Evolutionary conservation across 2,329 filamentous ascomycete species (phyloP).

Genomic region (Hypomyces rosellus): DNA sequence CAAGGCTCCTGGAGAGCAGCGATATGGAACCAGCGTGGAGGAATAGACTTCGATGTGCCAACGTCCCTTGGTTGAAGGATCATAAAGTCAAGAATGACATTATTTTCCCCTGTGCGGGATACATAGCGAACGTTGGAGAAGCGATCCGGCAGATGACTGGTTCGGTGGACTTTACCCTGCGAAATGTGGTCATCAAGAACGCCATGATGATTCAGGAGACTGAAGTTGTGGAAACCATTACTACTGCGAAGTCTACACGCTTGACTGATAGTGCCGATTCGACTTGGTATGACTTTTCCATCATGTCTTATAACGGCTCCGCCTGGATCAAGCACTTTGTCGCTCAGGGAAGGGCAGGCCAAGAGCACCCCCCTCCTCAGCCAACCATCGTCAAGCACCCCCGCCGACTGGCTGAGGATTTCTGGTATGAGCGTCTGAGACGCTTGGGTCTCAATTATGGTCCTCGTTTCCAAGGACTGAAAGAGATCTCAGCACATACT

Average conservation of each 20-base stretch:
- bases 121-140: constrained; percentile 37
- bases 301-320: constrained; percentile 10
- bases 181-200: constrained; percentile 10
- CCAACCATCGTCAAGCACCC: neutral
- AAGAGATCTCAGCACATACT: constrained; percentile 9
- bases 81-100: constrained; percentile 34
- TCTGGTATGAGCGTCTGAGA: constrained; percentile 6
- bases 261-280: constrained; percentile 10
- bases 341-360: constrained; percentile 5
- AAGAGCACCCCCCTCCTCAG: neutral
- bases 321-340: constrained; percentile 10
- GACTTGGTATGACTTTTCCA: constrained; percentile 13
- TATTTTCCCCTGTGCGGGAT: constrained; percentile 38
- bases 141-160: constrained; percentile 23
- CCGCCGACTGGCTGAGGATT: constrained; percentile 1
- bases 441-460: constrained; percentile 12
- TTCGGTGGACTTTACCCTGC: constrained; percentile 2
- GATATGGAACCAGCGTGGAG: constrained; percentile 32
- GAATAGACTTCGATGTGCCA: constrained; percentile 29
- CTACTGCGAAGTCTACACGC: constrained; percentile 6
- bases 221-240: constrained; percentile 12
- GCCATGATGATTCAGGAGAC: constrained; percentile 10
- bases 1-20: constrained; percentile 22
- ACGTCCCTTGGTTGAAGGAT: constrained; percentile 39
- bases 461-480: constrained; percentile 7